A percentile compares a stretch with the other conserved stretches of the same genome.
phyloP scores from a whole-genome alignment of 768 basidiomycete genomes.

The Mrakia hoshinonis region DNA sequence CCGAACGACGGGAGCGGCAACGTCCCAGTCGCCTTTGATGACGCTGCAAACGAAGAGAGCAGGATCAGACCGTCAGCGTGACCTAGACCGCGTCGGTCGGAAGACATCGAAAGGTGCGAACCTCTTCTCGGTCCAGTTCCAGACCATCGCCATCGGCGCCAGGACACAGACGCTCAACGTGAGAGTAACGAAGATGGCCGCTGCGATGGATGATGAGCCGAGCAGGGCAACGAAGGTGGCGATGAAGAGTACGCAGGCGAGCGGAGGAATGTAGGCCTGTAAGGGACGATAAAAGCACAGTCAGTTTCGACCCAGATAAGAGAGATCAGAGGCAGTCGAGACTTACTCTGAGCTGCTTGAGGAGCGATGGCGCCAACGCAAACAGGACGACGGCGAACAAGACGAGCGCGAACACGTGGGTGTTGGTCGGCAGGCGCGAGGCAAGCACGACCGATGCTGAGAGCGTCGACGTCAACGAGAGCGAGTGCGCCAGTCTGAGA shows the following conservation, averaged over 20 bases:
- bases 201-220: not conserved
- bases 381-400: constrained; percentile 74
- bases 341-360: constrained; percentile 47
- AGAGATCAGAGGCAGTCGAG: not conserved
- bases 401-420: constrained; percentile 80
- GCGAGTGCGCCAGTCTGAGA: constrained; percentile 38
- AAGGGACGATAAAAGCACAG: not conserved
- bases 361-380: constrained; percentile 71
- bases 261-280: constrained; percentile 12
- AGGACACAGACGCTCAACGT: constrained; percentile 2
- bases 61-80: not conserved
- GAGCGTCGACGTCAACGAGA: constrained; percentile 58
- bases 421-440: constrained; percentile 71
- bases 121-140: constrained; percentile 22
- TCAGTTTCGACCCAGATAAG: not conserved
- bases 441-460: constrained; percentile 88
- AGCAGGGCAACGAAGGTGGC: not conserved
- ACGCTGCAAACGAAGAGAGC: constrained; percentile 2
- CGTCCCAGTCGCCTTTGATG: constrained; percentile 25
- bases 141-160: not conserved
- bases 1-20: constrained; percentile 14
- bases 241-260: not conserved
- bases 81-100: no score
- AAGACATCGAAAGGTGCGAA: not conserved
- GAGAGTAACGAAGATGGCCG: not conserved